Percentiles rank a stretch among this genome's conserved stretches.
These are phyloP conservation scores for Caloboletus inedulis DNA, from an alignment of 1,284 basidiomycete genomes.

Conservation along the genomic window DNA sequence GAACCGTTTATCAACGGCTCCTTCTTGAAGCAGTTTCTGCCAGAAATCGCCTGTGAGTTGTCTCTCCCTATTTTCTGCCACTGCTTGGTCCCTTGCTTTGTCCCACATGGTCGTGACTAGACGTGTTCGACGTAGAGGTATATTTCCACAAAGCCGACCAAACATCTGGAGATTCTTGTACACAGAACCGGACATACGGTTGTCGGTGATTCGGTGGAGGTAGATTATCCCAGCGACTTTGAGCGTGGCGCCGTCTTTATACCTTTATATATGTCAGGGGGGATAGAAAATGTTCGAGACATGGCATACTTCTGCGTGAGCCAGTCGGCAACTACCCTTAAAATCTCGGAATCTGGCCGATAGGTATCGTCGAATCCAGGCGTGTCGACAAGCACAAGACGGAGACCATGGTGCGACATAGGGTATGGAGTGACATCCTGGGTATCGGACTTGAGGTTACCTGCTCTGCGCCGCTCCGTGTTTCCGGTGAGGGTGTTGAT, in stretches of 20 bases:
- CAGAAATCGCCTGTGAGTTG: slow-evolving; percentile 29
- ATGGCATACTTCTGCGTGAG: slow-evolving; percentile 19
- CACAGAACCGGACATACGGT: slow-evolving; percentile 44
- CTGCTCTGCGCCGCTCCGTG: background rate
- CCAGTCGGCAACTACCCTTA: slow-evolving; percentile 27
- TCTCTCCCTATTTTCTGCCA: slow-evolving; percentile 20
- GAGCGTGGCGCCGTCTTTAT: slow-evolving; percentile 7
- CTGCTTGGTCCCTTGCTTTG: slow-evolving; percentile 3
- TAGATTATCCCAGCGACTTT: slow-evolving; percentile 44
- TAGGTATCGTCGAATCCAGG: slow-evolving; percentile 29
- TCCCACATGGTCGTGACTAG: slow-evolving; percentile 43
- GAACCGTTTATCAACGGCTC: slow-evolving; percentile 26
- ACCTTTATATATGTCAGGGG: slow-evolving; percentile 6
- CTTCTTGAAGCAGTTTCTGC: slow-evolving; percentile 29
- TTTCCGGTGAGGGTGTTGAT: slow-evolving; percentile 16
- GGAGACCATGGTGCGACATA: background rate
- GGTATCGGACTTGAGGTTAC: slow-evolving; percentile 14
- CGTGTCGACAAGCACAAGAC: slow-evolving; percentile 27
- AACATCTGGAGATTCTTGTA: slow-evolving; percentile 45
- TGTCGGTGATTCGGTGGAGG: slow-evolving; percentile 48
- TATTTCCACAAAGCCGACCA: slow-evolving; percentile 26
- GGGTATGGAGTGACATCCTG: slow-evolving; percentile 8
- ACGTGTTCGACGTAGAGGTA: slow-evolving; percentile 26
- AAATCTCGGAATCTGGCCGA: slow-evolving; percentile 25
- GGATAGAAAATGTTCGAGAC: background rate